A percentile compares a stretch with the other conserved stretches of the same genome.
These are phyloP conservation scores for Triangularia verruculosa DNA, from an alignment of 2,329 filamentous ascomycete genomes.

Conservation along the genomic window DNA sequence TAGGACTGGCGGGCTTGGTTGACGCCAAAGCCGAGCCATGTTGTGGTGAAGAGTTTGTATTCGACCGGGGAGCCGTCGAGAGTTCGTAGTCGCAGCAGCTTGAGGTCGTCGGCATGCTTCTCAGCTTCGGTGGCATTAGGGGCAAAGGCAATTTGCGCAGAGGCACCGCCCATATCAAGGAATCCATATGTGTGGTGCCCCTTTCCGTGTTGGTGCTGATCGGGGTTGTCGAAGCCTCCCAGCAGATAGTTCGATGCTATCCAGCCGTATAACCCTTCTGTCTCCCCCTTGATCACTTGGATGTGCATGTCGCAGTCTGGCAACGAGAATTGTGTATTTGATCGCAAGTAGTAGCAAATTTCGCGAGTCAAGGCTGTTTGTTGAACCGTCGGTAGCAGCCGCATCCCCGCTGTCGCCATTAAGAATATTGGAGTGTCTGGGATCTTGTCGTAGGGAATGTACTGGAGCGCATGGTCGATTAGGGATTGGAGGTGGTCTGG, in stretches of 20 bases:
- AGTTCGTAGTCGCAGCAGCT: constrained; percentile 78
- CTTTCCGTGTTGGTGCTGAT: constrained; percentile 76
- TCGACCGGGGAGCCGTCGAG: constrained; percentile 75
- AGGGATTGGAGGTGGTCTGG: constrained; percentile 76
- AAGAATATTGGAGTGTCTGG: constrained; percentile 88
- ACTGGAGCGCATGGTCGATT: constrained; percentile 74
- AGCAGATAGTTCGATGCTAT: constrained; percentile 94
- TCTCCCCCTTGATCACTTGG: constrained; percentile 92
- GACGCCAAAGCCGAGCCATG: constrained; percentile 96
- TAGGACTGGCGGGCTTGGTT: constrained; percentile 87
- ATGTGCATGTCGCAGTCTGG: constrained; percentile 89
- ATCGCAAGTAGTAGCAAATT: constrained; percentile 78
- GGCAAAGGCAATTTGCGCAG: constrained; percentile 95
- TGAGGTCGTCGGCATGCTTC: constrained; percentile 87
- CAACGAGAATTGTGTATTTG: constrained; percentile 75
- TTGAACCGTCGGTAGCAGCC: constrained; percentile 72
- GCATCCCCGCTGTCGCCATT: constrained; percentile 94
- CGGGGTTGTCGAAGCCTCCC: constrained; percentile 79
- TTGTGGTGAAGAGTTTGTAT: constrained; percentile 89
- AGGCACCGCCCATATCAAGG: constrained; percentile 96
- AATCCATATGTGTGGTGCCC: constrained; percentile 95
- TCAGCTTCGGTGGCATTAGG: constrained; percentile 87
- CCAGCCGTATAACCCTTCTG: constrained; percentile 95
- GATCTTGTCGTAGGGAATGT: constrained; percentile 74
- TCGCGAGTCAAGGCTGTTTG: constrained; percentile 69